Conservation (phyloP, 1,139 yeast genomes). For the Kodamaea arcana region DNA sequence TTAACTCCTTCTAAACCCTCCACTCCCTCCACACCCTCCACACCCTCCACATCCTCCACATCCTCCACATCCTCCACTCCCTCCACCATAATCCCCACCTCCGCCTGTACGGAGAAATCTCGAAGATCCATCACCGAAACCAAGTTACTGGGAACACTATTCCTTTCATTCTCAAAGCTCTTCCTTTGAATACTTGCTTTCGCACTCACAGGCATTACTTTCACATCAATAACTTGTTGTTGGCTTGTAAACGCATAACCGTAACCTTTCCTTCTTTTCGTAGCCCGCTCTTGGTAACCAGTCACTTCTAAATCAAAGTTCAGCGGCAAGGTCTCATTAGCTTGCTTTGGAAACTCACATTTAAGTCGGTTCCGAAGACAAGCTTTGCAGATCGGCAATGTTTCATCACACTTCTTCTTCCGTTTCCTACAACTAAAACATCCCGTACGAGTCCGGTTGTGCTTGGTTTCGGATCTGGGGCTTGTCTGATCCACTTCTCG, state of each 20-base stretch:
- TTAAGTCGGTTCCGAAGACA: conserved; percentile 33
- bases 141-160: conserved; percentile 1
- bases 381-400: conserved; percentile 33
- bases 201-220: conserved; percentile 5
- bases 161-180: too few relatives aligned
- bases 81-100: not conserved
- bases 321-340: conserved; percentile 27
- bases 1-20: too few relatives aligned
- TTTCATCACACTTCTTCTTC: conserved; percentile 50
- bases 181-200: conserved; percentile 2
- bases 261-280: conserved; percentile 3
- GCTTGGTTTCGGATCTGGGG: conserved; percentile 10
- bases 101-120: not conserved
- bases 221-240: conserved; percentile 12
- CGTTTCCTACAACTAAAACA: conserved; percentile 46
- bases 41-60: not conserved
- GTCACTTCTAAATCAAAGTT: conserved; percentile 20
- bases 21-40: not conserved
- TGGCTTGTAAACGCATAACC: conserved; percentile 4
- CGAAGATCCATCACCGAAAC: not conserved
- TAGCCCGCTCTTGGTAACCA: conserved; percentile 7
- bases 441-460: conserved; percentile 36
- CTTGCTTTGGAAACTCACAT: conserved; percentile 37
- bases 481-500: too few relatives aligned
- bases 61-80: not conserved